Percentiles rank a stretch among this genome's conserved stretches.
These are phyloP conservation scores for Lasiodiplodia theobromae DNA, from an alignment of 2,329 filamentous ascomycete genomes.

Conservation along the genomic window DNA sequence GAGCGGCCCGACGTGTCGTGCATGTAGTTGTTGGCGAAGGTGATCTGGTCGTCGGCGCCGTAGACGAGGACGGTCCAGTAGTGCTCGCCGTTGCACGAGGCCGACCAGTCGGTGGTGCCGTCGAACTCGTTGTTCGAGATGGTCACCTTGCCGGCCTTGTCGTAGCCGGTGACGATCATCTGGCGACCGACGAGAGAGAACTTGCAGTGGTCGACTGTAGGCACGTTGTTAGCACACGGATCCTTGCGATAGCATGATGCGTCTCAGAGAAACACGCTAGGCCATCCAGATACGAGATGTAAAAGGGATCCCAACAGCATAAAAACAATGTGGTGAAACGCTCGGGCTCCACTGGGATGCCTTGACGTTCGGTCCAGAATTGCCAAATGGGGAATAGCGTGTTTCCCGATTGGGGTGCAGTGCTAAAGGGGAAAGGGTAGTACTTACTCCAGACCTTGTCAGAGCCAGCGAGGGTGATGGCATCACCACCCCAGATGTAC, in stretches of 20 bases:
- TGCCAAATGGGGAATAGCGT: conserved; percentile 8
- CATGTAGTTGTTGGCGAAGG: conserved; percentile 55
- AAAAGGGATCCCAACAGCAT: not conserved
- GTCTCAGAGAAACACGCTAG: not conserved
- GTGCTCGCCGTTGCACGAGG: conserved; percentile 48
- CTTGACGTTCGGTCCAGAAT: conserved; percentile 2
- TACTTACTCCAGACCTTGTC: conserved; percentile 44
- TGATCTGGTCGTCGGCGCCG: conserved; percentile 51
- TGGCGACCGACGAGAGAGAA: conserved; percentile 55
- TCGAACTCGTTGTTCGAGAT: conserved; percentile 58
- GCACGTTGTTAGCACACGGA: not conserved
- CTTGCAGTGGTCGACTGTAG: conserved; percentile 16
- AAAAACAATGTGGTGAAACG: not conserved
- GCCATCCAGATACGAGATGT: not conserved
- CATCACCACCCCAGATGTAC: conserved; percentile 50
- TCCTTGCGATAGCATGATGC: not conserved
- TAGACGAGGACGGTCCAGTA: conserved; percentile 42
- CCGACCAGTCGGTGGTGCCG: conserved; percentile 52
- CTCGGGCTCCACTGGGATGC: not conserved
- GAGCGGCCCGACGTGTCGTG: conserved; percentile 55
- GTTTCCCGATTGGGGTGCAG: not conserved
- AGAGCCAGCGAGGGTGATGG: conserved; percentile 45
- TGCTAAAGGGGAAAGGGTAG: conserved; percentile 29
- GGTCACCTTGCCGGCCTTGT: conserved; percentile 42
- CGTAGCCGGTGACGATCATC: conserved; percentile 46